Base-by-base conservation (phyloP, 768 basidiomycete genomes). In the Kwoniella pini region DNA sequence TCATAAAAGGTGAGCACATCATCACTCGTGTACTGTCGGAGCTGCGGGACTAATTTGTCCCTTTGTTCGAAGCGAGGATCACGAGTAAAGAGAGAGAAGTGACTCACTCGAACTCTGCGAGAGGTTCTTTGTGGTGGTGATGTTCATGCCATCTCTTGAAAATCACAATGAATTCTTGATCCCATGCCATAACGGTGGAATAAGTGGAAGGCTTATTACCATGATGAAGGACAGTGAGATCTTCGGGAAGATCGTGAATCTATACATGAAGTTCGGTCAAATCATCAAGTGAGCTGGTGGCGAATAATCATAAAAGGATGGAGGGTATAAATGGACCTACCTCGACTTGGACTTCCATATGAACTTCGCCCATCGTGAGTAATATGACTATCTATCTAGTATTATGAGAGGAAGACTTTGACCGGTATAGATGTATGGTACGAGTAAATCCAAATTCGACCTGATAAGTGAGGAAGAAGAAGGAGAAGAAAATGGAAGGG, bases 131-230 rank as follows among this genome's bases (percentile, higher is more conserved):
- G 5, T 50, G 26, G 22, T 46, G 19, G 13, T 46, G 19, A 4
- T 46, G 19, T 15, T 46, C 45, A 46, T 46, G 45, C 45, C 45
- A 46, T 46, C 45, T 46, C 45, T 46, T 46, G 24, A 46, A 46
- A 24, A 50, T 50, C 6, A 50, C 19, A 17, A 42, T 42, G 40
- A 50, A 50, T 21, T 50, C 48, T 36, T 50, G 48, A 33, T 50
- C 30, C 48, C 48, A 50, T 2, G 48, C 48, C 48, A 50, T 33
- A 15, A 50, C 48, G 30, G 30, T 50, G 11, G 48, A 50, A 3
- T 50, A 50, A 21, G 30, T 30, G 48, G 27, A 31, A n/a, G 30
- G 48, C 10, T 31, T 50, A 19, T 50, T 19, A n/a, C 24, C 21
- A 4, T 31, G 28, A 0, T n/a, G 13, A 1, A 50, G 48, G 21